phyloP scores from a whole-genome alignment of 768 basidiomycete species.

The Phaeolepiota aurea region DNA sequence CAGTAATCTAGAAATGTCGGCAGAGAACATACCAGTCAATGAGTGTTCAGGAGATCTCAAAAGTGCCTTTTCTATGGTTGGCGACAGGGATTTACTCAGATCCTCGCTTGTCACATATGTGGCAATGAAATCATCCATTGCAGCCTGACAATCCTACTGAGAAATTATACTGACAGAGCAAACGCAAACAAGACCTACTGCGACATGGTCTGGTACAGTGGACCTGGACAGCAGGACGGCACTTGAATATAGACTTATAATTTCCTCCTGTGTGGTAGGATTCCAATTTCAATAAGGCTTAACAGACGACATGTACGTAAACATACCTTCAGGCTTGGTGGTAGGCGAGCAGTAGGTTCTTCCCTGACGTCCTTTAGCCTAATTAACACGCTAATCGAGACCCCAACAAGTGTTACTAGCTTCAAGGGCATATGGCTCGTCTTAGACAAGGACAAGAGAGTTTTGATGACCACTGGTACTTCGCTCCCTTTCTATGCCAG shows the following conservation, averaged over 20 bases:
- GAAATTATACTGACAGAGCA: not conserved
- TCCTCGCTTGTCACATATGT: conserved; percentile 42
- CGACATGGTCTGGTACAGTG: conserved; percentile 47
- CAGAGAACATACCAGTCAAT: conserved; percentile 44
- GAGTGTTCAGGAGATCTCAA: conserved; percentile 77
- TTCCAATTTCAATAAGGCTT: too few species aligned
- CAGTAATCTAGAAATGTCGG: conserved; percentile 1
- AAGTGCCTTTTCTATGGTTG: conserved; percentile 72
- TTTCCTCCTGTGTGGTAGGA: conserved; percentile 33
- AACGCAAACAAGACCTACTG: conserved; percentile 29
- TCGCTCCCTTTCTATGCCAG: conserved; percentile 26
- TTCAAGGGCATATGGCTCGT: conserved; percentile 30
- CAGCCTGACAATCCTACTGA: conserved; percentile 23
- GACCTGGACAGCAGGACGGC: conserved; percentile 63
- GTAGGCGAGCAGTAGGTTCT: conserved; percentile 30
- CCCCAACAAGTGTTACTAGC: conserved; percentile 50
- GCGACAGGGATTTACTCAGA: conserved; percentile 47
- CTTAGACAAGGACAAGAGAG: conserved; percentile 45
- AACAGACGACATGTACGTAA: too few species aligned
- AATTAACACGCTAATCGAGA: conserved; percentile 61
- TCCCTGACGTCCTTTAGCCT: conserved; percentile 53
- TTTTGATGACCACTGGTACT: conserved; percentile 41
- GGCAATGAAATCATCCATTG: conserved; percentile 55
- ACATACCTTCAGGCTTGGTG: conserved; percentile 38
- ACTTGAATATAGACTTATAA: conserved; percentile 51